Base-by-base conservation (phyloP, 495 filamentous ascomycete genomes). In the Bathelium albidoporum region DNA sequence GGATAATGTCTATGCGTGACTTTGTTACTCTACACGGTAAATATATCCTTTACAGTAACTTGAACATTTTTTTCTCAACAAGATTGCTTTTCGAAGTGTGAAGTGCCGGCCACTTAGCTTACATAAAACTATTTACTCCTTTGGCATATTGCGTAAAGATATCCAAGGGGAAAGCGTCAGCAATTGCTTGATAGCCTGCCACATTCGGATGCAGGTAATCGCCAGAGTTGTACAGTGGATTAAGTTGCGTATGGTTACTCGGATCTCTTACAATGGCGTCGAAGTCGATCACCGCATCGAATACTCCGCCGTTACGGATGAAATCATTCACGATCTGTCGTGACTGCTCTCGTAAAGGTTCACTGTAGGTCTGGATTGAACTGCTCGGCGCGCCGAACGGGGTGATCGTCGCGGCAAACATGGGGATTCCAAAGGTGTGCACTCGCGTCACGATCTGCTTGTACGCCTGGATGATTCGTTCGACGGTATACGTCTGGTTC, bases 181-280 rank as follows among this genome's bases (percentile, higher is more conserved):
- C 87, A 68, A 90, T 78, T 0, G 77, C 80, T 68, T 85, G 76
- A 71, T 83, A 90, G 0, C 83, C 87, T 9, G 71, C 76, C n/a
- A 77, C 79, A 73, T 86, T 89, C 0, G 86, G 86, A 77, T 91
- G 87, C 68, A 91, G 71, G 69, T 83, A 83, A 73, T 89, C 88
- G 0, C 88, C 88, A 2, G 84, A 82, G 64, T 90, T 81, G 70
- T 78, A 88, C 69, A 78, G 65, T 20, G 55, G 67, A 43, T 73
- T 74, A 65, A 89, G 65, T 66, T 74, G 63, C 61, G 72, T 74
- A 29, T 72, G 68, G 32, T 78, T 74, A 1, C 71, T 66, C 14
- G 78, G 75, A 71, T 88, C 81, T 29, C 80, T 76, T 55, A 89
- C 58, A 26, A 83, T 72, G 52, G 67, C 73, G 66, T 83, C 82